phyloP scores from a whole-genome alignment of 495 filamentous ascomycete species.

The Penicillium atrosanguineum region DNA sequence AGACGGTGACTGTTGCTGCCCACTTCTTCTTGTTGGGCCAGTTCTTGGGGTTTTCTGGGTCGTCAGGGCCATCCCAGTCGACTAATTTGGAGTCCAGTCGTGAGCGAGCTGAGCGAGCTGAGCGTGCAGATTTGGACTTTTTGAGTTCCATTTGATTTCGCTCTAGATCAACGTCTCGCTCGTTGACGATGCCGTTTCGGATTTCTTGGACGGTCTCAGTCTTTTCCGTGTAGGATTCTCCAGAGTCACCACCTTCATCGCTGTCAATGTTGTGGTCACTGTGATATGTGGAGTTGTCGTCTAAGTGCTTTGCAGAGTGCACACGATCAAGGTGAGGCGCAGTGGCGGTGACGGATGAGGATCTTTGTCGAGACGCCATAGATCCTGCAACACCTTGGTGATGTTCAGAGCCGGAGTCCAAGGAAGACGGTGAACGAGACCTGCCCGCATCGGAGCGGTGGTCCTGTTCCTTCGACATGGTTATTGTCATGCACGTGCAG shows the following conservation, averaged over 20 bases:
- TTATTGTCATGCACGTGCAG: background rate
- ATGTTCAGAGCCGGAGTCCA: slow-evolving; percentile 8
- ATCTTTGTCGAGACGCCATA: slow-evolving; percentile 15
- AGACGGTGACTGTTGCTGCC: slow-evolving; percentile 56
- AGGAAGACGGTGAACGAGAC: slow-evolving; percentile 10
- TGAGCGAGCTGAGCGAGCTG: slow-evolving; percentile 18
- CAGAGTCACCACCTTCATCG: slow-evolving; percentile 5
- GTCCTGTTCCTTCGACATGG: slow-evolving; percentile 5
- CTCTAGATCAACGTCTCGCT: slow-evolving; percentile 34
- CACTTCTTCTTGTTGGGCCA: slow-evolving; percentile 60
- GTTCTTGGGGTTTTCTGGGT: slow-evolving; percentile 59
- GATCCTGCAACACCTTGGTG: slow-evolving; percentile 2
- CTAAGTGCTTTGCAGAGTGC: slow-evolving; percentile 34
- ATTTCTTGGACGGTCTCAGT: slow-evolving; percentile 23
- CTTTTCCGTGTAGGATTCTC: slow-evolving; percentile 1
- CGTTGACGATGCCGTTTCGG: slow-evolving; percentile 27
- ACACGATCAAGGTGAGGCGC: slow-evolving; percentile 18
- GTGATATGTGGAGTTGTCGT: slow-evolving; percentile 40
- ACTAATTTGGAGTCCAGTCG: slow-evolving; percentile 35
- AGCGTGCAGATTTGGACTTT: slow-evolving; percentile 21
- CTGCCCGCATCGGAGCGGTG: slow-evolving; percentile 56
- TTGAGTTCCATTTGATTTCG: slow-evolving; percentile 20
- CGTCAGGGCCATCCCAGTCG: slow-evolving; percentile 55
- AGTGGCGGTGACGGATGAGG: slow-evolving; percentile 8
- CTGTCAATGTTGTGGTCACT: slow-evolving; percentile 17